phyloP scores from a whole-genome alignment of 2,329 filamentous ascomycete genomes.

The Dactylellina parvicollis region DNA sequence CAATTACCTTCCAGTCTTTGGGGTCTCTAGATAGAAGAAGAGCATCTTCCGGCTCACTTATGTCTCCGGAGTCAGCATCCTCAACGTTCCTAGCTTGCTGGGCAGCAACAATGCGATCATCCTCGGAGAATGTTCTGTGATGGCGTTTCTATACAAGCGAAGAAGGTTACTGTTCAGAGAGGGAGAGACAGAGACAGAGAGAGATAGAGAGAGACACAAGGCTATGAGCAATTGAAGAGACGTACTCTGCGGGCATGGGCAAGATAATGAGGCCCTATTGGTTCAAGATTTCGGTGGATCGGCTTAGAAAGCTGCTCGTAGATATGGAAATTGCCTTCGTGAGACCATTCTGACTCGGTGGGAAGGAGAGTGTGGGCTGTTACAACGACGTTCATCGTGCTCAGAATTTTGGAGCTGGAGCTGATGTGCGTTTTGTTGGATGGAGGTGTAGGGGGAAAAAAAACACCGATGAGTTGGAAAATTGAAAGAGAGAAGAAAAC shows the following conservation, averaged over 20 bases:
- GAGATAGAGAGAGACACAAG: conserved; percentile 1
- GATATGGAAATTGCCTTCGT: conserved; percentile 42
- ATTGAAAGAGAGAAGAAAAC: no score
- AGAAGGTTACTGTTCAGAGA: neutral
- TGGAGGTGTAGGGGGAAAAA: neutral
- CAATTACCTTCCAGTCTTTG: conserved; percentile 98
- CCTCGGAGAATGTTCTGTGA: conserved; percentile 97
- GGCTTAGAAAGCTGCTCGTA: conserved; percentile 42
- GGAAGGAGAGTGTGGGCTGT: conserved; percentile 32
- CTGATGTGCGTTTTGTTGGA: neutral
- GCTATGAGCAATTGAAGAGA: conserved; percentile 33
- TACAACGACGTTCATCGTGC: conserved; percentile 44
- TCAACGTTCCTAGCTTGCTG: conserved; percentile 95
- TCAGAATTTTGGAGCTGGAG: neutral
- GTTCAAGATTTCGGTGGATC: conserved; percentile 75
- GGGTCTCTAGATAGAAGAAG: conserved; percentile 91
- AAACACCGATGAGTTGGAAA: no score
- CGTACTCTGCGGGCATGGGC: conserved; percentile 90
- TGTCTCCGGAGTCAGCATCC: conserved; percentile 86
- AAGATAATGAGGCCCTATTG: conserved; percentile 96
- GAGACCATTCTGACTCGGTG: conserved; percentile 39
- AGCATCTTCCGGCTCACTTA: conserved; percentile 92
- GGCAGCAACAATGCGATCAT: conserved; percentile 96
- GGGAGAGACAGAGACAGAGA: conserved; percentile 3
- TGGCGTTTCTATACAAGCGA: conserved; percentile 72